Percentiles rank a stretch among this genome's conserved stretches.
Evolutionary conservation across 1,284 basidiomycete species (phyloP).

Genomic region (Inonotus obliquus): DNA sequence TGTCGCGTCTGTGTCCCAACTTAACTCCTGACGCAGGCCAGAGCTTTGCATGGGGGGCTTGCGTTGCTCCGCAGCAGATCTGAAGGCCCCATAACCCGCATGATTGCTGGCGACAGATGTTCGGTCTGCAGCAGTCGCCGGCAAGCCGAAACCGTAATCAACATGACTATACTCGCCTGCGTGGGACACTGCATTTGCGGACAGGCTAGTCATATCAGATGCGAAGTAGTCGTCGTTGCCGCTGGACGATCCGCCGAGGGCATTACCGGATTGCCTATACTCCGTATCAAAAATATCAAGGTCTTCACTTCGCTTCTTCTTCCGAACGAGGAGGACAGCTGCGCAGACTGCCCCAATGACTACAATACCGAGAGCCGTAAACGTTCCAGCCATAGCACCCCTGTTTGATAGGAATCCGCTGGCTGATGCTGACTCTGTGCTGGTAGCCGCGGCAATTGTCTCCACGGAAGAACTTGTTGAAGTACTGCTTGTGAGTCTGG

Average conservation of each 20-base stretch:
- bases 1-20: background rate
- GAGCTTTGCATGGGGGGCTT: slow-evolving; percentile 11
- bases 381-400: slow-evolving; percentile 22
- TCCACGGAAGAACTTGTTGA: background rate
- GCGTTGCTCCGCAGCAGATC: background rate
- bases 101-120: slow-evolving; percentile 15
- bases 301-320: slow-evolving; percentile 7
- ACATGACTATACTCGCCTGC: background rate
- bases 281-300: slow-evolving; percentile 16
- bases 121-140: slow-evolving; percentile 1
- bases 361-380: slow-evolving; percentile 21
- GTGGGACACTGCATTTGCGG: slow-evolving; percentile 2
- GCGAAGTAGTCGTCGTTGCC: slow-evolving; percentile 5
- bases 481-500: background rate
- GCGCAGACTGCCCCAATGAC: slow-evolving; percentile 12
- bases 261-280: slow-evolving; percentile 6
- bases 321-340: slow-evolving; percentile 1
- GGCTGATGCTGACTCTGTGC: background rate
- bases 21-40: slow-evolving; percentile 6
- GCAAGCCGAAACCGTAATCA: slow-evolving; percentile 7
- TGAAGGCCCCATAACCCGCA: slow-evolving; percentile 13
- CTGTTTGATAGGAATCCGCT: slow-evolving; percentile 21
- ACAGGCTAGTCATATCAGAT: slow-evolving; percentile 9
- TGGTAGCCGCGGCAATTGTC: background rate
- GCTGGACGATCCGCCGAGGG: background rate